phyloP scores from a whole-genome alignment of 1,139 yeast species.

The Taiozyma sp. region DNA sequence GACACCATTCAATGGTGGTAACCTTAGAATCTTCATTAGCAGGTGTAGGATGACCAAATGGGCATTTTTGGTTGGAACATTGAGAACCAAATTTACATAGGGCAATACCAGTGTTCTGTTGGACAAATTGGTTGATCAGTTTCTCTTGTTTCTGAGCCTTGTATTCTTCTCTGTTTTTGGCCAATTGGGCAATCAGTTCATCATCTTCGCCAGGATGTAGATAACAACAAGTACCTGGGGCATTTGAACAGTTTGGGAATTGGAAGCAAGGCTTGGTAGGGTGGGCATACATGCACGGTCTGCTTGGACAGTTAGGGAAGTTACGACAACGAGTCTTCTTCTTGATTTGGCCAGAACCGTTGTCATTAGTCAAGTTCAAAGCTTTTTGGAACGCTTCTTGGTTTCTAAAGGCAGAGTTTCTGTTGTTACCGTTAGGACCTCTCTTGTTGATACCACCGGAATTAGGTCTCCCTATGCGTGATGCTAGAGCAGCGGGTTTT shows the following conservation, averaged over 20 bases:
- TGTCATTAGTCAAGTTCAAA: constrained; percentile 14
- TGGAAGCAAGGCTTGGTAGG: constrained; percentile 72
- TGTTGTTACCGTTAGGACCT: constrained; percentile 8
- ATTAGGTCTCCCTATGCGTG: constrained; percentile 6
- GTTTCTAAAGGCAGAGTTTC: constrained; percentile 20
- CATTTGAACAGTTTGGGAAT: constrained; percentile 76
- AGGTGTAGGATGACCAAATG: constrained; percentile 90
- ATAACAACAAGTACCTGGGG: constrained; percentile 77
- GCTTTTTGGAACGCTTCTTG: constrained; percentile 22
- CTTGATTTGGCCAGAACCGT: constrained; percentile 25
- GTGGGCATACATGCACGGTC: constrained; percentile 68
- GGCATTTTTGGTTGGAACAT: constrained; percentile 75
- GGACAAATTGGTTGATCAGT: constrained; percentile 21
- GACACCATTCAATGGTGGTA: constrained; percentile 68
- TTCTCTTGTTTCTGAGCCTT: constrained; percentile 23
- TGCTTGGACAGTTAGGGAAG: constrained; percentile 69
- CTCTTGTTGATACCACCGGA: constrained; percentile 15
- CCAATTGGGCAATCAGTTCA: constrained; percentile 59
- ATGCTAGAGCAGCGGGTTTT: constrained; percentile 16
- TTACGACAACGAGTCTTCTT: constrained; percentile 66
- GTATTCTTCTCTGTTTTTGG: constrained; percentile 48
- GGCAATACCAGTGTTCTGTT: constrained; percentile 40
- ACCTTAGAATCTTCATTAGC: constrained; percentile 72
- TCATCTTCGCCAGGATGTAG: constrained; percentile 84
- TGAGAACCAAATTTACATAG: constrained; percentile 71